Conservation (phyloP, 495 filamentous ascomycete genomes). For the Neurospora sp. region DNA sequence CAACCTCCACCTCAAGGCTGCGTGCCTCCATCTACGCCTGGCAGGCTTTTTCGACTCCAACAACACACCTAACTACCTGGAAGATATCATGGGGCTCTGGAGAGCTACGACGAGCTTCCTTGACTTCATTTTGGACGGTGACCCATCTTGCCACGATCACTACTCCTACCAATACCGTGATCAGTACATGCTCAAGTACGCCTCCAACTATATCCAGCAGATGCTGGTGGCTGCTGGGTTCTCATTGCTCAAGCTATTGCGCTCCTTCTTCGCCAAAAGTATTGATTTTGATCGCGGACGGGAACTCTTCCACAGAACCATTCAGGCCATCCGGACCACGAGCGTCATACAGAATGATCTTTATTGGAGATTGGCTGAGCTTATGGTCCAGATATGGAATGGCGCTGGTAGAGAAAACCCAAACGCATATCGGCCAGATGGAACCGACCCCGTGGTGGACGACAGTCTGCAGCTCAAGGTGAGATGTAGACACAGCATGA, state of each 20-base stretch:
- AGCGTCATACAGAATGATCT: slow-evolving; percentile 79
- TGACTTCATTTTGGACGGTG: slow-evolving; percentile 56
- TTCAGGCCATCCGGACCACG: slow-evolving; percentile 64
- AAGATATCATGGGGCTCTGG: slow-evolving; percentile 70
- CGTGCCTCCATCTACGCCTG: slow-evolving; percentile 72
- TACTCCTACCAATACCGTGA: slow-evolving; percentile 23
- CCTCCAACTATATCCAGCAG: slow-evolving; percentile 81
- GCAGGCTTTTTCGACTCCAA: slow-evolving; percentile 84
- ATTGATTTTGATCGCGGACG: slow-evolving; percentile 69
- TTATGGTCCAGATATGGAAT: slow-evolving; percentile 89
- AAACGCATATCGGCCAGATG: slow-evolving; percentile 26
- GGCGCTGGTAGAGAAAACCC: slow-evolving; percentile 48
- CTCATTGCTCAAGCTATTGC: slow-evolving; percentile 72
- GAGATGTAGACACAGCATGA: slow-evolving; percentile 86
- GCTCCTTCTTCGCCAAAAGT: slow-evolving; percentile 66
- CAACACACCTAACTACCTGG: slow-evolving; percentile 59
- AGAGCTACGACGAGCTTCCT: slow-evolving; percentile 65
- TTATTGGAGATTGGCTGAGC: slow-evolving; percentile 73
- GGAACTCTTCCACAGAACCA: slow-evolving; percentile 62
- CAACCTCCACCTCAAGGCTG: slow-evolving; percentile 64
- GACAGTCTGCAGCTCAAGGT: slow-evolving; percentile 76
- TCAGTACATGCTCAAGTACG: slow-evolving; percentile 50
- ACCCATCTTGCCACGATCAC: slow-evolving; percentile 10
- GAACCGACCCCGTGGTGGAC: slow-evolving; percentile 43
- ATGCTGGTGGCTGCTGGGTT: slow-evolving; percentile 87